Evolutionary conservation across 1,284 basidiomycete genomes (phyloP), one percentile per base, ranked within the genome.

Genomic region (Kwoniella shivajii): DNA sequence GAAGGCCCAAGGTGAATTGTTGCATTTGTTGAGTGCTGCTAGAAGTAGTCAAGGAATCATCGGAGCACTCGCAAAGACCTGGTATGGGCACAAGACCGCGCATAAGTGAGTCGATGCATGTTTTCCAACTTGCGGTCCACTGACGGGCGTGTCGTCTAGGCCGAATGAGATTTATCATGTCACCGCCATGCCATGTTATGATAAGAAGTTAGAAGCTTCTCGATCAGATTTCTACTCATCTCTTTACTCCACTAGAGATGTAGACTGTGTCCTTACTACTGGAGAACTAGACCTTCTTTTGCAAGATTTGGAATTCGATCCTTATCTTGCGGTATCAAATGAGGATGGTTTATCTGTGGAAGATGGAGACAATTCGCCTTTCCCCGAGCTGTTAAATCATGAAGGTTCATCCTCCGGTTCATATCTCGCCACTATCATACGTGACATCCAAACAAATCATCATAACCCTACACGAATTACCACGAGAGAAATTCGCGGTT

Each of bases 171-270:
- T 97, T 51, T 99, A 98, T 76, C 96, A 99, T 69, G 90, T 98
- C 59, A 85, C 92, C 0, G 92, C 98, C 38, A 99, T 99, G 94
- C 94, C 95, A 0, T 99, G 96, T 79, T 99, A 98, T 77, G 96
- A 99, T 82, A 99, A 99, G 80, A 99, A 99, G 75, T 86, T 99
- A 26, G 96, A 99, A 79, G 95, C 96, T 0, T 94, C 91, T 14
- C 84, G 96, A 26, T 83, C 86, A 45, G 92, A 96, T 73, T 97
- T 96, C 74, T 90, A 90, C 74, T 86, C 87, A 59, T 87, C 87
- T 16, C 68, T 83, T 4, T 88, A 88, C 77, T 82, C 85, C 63
- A 91, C 90, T 6, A 84, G 92, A 56, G 95, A 99, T 63, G 92
- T 97, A 39, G 96, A 99, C 78, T 97, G 93, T 72, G 96, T 99